Evolutionary conservation across 768 basidiomycete genomes (phyloP), one percentile per base, ranked within the genome.

Genomic region (Gloeopeniophorella convolvens): DNA sequence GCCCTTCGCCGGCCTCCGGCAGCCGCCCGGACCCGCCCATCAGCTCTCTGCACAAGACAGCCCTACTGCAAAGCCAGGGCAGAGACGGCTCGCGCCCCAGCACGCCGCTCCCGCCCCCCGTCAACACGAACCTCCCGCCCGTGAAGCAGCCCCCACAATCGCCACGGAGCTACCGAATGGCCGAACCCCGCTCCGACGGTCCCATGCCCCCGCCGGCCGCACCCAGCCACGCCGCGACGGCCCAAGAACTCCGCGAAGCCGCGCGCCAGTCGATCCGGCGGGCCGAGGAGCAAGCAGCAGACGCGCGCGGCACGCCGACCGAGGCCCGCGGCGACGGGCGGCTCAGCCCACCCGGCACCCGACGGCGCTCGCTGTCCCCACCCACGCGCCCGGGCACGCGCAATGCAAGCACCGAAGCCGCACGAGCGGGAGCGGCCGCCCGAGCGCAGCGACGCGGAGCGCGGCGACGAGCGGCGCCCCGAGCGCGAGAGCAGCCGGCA

Each of bases 221-320:
- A 41, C 89, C 89, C 2, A 90, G 88, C 59, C 85, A 89, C 59
- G 89, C 87, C 0, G 67, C 71, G 5, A 85, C 83, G 9, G 86
- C 87, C 1, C 85, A 89, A 58, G 88, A 88, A 59, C 72, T 89
- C 13, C 76, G 89, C 42, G 85, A 86, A 62, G 88, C 84, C 2
- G 88, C 87, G 5, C 85, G 83, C 59, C 82, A 85, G 60, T 74
- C 78, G 15, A 65, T 70, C 31, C 44, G 53, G 21, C 37, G 58
- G 55, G 36, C 50, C 63, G 35, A 79, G 60, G 58, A 71, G 62
- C 51, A 55, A 59, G 18, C 77, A 77, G 26, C 73, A 74, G 41
- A 72, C 67, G 31, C 60, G 60, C 26, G 45, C 33, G 11, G 59
- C n/a, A 10, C 34, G 24, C 10, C 50, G 18, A 18, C 16, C 56